phyloP scores from a whole-genome alignment of 331 rosid genomes.

The Telfairia occidentalis region DNA sequence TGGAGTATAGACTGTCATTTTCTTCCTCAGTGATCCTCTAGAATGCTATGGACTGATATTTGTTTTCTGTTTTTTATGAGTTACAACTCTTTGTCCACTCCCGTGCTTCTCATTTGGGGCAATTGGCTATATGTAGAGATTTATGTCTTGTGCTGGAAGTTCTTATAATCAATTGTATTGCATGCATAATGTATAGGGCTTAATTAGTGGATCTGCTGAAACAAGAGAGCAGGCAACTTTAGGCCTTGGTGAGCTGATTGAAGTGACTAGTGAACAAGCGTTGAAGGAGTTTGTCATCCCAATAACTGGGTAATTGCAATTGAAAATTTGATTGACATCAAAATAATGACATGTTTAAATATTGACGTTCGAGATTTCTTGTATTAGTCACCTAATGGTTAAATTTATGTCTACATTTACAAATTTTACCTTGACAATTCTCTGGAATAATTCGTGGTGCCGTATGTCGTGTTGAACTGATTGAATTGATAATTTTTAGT shows the following conservation, averaged over 20 bases:
- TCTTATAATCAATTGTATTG: slow-evolving; percentile 16
- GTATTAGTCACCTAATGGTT: not conserved
- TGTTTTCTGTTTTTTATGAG: too few species aligned
- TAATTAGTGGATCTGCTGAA: slow-evolving; percentile 90
- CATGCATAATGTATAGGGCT: slow-evolving; percentile 43
- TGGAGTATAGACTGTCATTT: not conserved
- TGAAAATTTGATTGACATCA: not conserved
- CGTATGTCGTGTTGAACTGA: not conserved
- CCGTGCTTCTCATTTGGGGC: not conserved
- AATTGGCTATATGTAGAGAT: not conserved
- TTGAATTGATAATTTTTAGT: not conserved
- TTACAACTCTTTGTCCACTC: not conserved
- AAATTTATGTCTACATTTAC: not conserved
- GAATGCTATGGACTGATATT: too few species aligned
- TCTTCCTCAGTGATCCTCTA: too few species aligned
- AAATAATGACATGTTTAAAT: not conserved
- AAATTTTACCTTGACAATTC: not conserved
- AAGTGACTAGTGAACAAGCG: slow-evolving; percentile 82
- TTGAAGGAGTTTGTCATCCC: slow-evolving; percentile 84
- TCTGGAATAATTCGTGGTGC: not conserved
- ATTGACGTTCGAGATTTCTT: not conserved
- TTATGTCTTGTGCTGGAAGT: not conserved
- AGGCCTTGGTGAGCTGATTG: slow-evolving; percentile 95
- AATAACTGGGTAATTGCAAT: slow-evolving; percentile 67
- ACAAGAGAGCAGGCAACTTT: slow-evolving; percentile 91